Base-by-base conservation (phyloP, 306 rosid species). In the Pachyrhizus erosus region DNA sequence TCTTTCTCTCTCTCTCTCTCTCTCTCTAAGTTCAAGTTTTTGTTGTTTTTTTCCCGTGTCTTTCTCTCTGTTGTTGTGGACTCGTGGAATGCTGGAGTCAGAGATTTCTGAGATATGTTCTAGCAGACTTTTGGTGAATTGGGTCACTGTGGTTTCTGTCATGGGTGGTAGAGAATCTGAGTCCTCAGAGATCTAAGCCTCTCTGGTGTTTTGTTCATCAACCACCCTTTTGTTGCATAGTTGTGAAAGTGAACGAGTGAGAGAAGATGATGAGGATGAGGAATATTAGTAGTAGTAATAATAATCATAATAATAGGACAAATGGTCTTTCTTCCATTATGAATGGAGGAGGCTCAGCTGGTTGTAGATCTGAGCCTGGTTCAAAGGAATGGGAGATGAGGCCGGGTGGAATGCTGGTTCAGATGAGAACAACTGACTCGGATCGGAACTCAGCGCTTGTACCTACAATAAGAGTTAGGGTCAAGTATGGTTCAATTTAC, bases 341-440 rank as follows among this genome's bases (percentile, higher is more conserved):
- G 58, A 81, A 48, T 75, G 92, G 88, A 64, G 73, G 84, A 31
- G 73, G 85, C n/a, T 70, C 86, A 1, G 76, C 29, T 39, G 80
- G 82, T 24, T 88, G 88, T 0, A 89, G 80, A 18, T 81, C 69
- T 52, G 98, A 90, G 83, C n/a, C 87, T 0, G 90, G 87, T 65
- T 73, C 89, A 11, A 80, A 43, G 57, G 99, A 92, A 31, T 96
- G 99, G 98, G 99, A 96, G 91, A 82, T 92, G 75, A 77, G 99
- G 61, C 99, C 99, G 0, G 99, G 99, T 58, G 99, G 99, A 85
- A 96, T 96, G 99, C 75, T 96, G 72, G 99, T 96, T 45, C 99
- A 96, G 92, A 92, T 76, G 67, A 87, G 99, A 82, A 82, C 62
- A 27, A 43, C 84, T n/a, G 90, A 80, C 61, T 84, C 96, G 24